phyloP scores from a whole-genome alignment of 106 monocot genomes.

The Amphibolis antarctica region DNA sequence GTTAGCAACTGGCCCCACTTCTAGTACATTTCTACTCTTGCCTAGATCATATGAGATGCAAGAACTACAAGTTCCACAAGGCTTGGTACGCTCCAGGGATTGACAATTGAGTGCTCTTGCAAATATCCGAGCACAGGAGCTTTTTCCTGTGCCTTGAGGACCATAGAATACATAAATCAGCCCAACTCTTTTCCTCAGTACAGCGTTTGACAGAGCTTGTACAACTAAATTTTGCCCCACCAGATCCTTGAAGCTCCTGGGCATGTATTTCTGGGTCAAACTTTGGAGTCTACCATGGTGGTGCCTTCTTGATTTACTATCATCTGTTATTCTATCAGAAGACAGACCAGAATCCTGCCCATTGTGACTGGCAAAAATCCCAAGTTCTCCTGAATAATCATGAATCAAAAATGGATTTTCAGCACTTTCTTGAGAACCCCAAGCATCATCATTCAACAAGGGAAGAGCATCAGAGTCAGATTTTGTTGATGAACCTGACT shows the following conservation, averaged over 20 bases:
- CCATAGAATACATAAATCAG: slow-evolving; percentile 86
- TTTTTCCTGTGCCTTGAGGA: slow-evolving; percentile 89
- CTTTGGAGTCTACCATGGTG: slow-evolving; percentile 34
- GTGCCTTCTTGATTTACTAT: slow-evolving; percentile 8
- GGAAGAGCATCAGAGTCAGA: slow-evolving; percentile 75
- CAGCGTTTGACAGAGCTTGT: slow-evolving; percentile 86
- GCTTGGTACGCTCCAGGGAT: slow-evolving; percentile 41
- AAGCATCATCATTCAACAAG: slow-evolving; percentile 50
- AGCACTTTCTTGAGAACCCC: slow-evolving; percentile 32
- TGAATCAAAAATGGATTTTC: slow-evolving; percentile 14
- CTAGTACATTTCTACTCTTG: slow-evolving; percentile 47
- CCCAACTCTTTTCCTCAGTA: slow-evolving; percentile 66
- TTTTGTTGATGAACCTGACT: slow-evolving; percentile 33
- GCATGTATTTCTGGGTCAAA: slow-evolving; percentile 84
- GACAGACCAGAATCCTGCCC: slow-evolving; percentile 40
- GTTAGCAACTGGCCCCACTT: slow-evolving; percentile 48
- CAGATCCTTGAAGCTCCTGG: slow-evolving; percentile 75
- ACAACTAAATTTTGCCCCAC: slow-evolving; percentile 89
- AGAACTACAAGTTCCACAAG: slow-evolving; percentile 64
- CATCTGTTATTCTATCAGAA: slow-evolving; percentile 39
- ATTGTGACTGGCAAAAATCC: slow-evolving; percentile 44
- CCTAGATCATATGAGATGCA: slow-evolving; percentile 69
- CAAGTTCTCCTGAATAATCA: slow-evolving; percentile 56
- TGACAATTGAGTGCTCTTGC: slow-evolving; percentile 80
- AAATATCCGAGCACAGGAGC: slow-evolving; percentile 89